phyloP scores from a whole-genome alignment of 1,139 yeast species.

The Debaryomyces subglobosus region DNA sequence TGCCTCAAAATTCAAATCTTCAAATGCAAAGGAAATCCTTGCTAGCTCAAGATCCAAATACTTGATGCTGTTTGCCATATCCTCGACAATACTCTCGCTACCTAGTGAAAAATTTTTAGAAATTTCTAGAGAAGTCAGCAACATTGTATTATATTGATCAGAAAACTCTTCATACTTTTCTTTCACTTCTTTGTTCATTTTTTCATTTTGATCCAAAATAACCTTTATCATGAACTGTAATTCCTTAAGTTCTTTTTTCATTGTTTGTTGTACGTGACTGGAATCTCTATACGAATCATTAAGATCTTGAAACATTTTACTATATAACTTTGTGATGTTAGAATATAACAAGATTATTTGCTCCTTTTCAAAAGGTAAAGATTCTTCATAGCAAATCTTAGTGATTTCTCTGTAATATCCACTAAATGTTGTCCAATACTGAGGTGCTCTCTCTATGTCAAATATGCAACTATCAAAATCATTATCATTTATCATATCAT shows the following conservation, averaged over 20 bases:
- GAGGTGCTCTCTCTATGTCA: slow-evolving; percentile 46
- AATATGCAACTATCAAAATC: slow-evolving; percentile 38
- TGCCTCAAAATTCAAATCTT: slow-evolving; percentile 10
- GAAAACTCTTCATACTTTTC: slow-evolving; percentile 16
- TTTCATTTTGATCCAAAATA: slow-evolving; percentile 9
- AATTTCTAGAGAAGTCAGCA: slow-evolving; percentile 3
- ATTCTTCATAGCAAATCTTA: slow-evolving; percentile 51
- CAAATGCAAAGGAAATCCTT: slow-evolving; percentile 12
- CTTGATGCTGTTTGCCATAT: slow-evolving; percentile 17
- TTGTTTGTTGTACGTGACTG: slow-evolving; percentile 12
- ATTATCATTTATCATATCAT: slow-evolving; percentile 12
- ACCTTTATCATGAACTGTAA: slow-evolving; percentile 16
- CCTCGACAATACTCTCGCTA: slow-evolving; percentile 13
- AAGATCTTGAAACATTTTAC: slow-evolving; percentile 23
- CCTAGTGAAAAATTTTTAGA: slow-evolving; percentile 7
- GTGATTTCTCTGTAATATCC: slow-evolving; percentile 57
- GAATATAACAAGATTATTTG: slow-evolving; percentile 48
- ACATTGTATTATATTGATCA: slow-evolving; percentile 12
- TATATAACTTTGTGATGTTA: slow-evolving; percentile 45
- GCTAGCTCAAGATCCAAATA: slow-evolving; percentile 15
- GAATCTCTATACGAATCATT: slow-evolving; percentile 16
- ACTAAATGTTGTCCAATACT: slow-evolving; percentile 64
- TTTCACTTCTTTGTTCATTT: slow-evolving; percentile 14
- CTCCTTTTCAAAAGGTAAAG: slow-evolving; percentile 55
- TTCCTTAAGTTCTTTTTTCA: slow-evolving; percentile 21